Evolutionary conservation across 1,284 basidiomycete genomes (phyloP).

Genomic region (Leccinum subrobustum): DNA sequence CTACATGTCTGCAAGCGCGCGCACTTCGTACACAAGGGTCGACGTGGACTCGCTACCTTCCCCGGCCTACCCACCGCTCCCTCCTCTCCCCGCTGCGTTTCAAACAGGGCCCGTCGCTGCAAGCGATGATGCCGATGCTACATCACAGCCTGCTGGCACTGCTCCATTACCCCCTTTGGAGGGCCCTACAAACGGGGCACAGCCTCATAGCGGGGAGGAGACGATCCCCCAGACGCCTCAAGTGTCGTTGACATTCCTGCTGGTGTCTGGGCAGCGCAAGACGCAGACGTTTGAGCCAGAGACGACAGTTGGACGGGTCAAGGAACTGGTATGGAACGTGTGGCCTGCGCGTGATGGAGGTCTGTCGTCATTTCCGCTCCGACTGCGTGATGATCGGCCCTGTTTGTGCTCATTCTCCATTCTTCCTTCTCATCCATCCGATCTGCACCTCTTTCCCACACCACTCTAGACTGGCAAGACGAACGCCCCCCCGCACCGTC

Average conservation of each 20-base stretch:
- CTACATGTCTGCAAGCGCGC: conserved; percentile 32
- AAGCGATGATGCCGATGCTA: neutral
- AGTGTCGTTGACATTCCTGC: conserved; percentile 70
- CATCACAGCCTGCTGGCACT: neutral
- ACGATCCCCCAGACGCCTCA: conserved; percentile 57
- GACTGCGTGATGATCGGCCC: conserved; percentile 12
- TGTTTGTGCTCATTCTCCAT: conserved; percentile 6
- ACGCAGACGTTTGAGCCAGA: conserved; percentile 80
- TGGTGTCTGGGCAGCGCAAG: conserved; percentile 71
- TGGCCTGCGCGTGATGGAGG: conserved; percentile 68
- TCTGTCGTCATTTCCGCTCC: conserved; percentile 20
- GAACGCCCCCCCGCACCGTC: conserved; percentile 78
- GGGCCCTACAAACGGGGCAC: neutral
- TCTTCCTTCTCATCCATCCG: neutral
- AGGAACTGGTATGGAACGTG: conserved; percentile 82
- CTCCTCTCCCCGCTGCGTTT: conserved; percentile 13
- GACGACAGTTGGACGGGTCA: conserved; percentile 75
- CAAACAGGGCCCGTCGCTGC: neutral
- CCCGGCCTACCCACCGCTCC: conserved; percentile 24
- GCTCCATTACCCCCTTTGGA: neutral
- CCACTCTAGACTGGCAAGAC: conserved; percentile 72
- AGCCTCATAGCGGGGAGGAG: conserved; percentile 4
- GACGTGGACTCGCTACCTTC: conserved; percentile 26
- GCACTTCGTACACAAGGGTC: conserved; percentile 33
- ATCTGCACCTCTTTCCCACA: neutral